Conservation (phyloP, 495 filamentous ascomycete species). For the Hyaloscypha finlandica region DNA sequence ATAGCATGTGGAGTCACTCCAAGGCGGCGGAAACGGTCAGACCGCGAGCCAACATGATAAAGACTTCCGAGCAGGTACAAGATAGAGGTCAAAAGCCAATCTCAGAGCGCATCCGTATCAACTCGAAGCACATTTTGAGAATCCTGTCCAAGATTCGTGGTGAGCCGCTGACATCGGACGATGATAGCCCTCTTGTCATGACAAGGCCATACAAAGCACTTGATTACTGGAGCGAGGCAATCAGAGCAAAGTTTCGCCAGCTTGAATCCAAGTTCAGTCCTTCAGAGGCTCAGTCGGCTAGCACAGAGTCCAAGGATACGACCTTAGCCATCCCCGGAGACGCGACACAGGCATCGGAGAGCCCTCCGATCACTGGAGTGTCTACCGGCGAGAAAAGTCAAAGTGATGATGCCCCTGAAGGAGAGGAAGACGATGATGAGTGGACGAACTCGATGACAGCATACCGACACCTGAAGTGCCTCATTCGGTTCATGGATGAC, state of each 20-base stretch:
- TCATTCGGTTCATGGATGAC: slow-evolving; percentile 36
- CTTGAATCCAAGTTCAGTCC: slow-evolving; percentile 16
- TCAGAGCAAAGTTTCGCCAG: slow-evolving; percentile 26
- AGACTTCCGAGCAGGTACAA: neutral
- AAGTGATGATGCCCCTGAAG: slow-evolving; percentile 1
- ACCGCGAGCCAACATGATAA: too few relatives aligned
- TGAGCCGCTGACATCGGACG: slow-evolving; percentile 4
- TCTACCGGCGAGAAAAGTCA: neutral
- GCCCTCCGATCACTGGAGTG: too few relatives aligned
- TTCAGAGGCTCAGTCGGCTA: neutral
- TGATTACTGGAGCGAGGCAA: slow-evolving; percentile 26
- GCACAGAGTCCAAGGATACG: too few relatives aligned
- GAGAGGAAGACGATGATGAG: slow-evolving; percentile 22
- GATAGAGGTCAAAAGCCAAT: slow-evolving; percentile 11
- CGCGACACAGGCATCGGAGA: too few relatives aligned
- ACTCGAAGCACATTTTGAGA: slow-evolving; percentile 30
- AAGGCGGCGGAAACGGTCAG: too few relatives aligned
- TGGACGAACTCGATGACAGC: slow-evolving; percentile 28
- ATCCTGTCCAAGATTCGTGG: slow-evolving; percentile 25
- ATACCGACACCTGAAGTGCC: slow-evolving; percentile 32
- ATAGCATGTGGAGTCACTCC: too few relatives aligned
- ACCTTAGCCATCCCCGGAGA: too few relatives aligned
- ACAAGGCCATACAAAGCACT: slow-evolving; percentile 33
- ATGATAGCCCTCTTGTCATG: slow-evolving; percentile 23
- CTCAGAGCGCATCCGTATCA: slow-evolving; percentile 33